phyloP scores from a whole-genome alignment of 2,329 filamentous ascomycete genomes.

The Sodiomyces alkalinus region DNA sequence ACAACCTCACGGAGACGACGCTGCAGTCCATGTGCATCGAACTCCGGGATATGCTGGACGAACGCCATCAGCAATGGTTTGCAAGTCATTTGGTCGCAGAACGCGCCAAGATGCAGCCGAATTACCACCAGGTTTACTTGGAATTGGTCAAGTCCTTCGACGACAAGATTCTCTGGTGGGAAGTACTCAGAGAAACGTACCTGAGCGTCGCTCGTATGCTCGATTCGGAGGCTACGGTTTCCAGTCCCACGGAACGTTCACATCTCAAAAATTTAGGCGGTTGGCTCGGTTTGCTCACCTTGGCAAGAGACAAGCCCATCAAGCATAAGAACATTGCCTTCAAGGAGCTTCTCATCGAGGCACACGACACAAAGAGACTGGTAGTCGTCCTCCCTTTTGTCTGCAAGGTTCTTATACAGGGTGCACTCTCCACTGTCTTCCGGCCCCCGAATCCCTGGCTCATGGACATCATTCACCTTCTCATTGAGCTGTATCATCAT shows the following conservation, averaged over 20 bases:
- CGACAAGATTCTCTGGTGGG: conserved; percentile 64
- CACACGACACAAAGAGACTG: conserved; percentile 80
- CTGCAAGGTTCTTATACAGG: conserved; percentile 86
- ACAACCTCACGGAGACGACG: conserved; percentile 89
- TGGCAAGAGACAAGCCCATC: conserved; percentile 89
- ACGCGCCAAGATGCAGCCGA: conserved; percentile 91
- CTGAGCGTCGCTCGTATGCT: conserved; percentile 73
- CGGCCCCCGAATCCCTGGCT: conserved; percentile 93
- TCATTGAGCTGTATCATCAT: conserved; percentile 87
- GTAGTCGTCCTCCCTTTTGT: conserved; percentile 93
- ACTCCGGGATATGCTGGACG: conserved; percentile 61
- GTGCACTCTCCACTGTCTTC: conserved; percentile 74
- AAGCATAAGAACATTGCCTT: conserved; percentile 95
- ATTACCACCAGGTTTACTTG: conserved; percentile 87
- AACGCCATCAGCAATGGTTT: conserved; percentile 89
- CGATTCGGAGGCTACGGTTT: conserved; percentile 77
- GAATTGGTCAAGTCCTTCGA: conserved; percentile 75
- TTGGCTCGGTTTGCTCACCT: conserved; percentile 86
- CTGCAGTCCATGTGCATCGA: conserved; percentile 72
- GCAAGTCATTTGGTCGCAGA: conserved; percentile 89
- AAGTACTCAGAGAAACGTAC: conserved; percentile 89
- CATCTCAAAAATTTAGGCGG: conserved; percentile 86
- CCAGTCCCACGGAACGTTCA: conserved; percentile 67
- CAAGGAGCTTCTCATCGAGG: conserved; percentile 87
- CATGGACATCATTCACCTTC: conserved; percentile 83